A percentile compares a stretch with the other conserved stretches of the same genome.
These are phyloP conservation scores for Calycina herbarum DNA, from an alignment of 2,329 filamentous ascomycete species.

Conservation along the genomic window DNA sequence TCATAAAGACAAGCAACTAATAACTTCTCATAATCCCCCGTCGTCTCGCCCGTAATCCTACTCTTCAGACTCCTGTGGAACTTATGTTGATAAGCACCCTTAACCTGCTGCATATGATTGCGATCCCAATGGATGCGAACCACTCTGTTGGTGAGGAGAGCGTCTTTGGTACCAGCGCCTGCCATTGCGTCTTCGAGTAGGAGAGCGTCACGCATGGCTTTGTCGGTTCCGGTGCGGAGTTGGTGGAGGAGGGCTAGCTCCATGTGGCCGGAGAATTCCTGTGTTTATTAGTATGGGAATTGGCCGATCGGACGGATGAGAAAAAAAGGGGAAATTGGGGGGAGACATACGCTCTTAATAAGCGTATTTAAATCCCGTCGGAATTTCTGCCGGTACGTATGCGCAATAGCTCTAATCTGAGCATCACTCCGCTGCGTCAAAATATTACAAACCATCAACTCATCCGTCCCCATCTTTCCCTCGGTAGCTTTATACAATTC, in stretches of 20 bases:
- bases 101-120: conserved; percentile 72
- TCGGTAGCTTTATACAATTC: conserved; percentile 77
- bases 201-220: conserved; percentile 78
- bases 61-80: conserved; percentile 67
- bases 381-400: conserved; percentile 74
- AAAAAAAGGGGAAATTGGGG: conserved; percentile 11
- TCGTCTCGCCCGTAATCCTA: conserved; percentile 79
- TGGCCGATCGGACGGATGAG: background rate
- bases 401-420: conserved; percentile 79
- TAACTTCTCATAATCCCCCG: conserved; percentile 76
- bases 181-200: conserved; percentile 86
- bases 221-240: conserved; percentile 74
- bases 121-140: conserved; percentile 83
- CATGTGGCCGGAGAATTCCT: conserved; percentile 93
- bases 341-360: conserved; percentile 61
- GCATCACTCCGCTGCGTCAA: conserved; percentile 74
- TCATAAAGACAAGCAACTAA: conserved; percentile 64
- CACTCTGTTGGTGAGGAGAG: conserved; percentile 73
- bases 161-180: conserved; percentile 83
- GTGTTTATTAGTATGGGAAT: conserved; percentile 19
- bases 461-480: conserved; percentile 70
- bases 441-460: conserved; percentile 76
- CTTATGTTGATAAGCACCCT: conserved; percentile 71
- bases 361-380: conserved; percentile 68
- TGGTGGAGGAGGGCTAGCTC: conserved; percentile 78